Evolutionary conservation across 257 asterid genomes (phyloP).

Genomic region (Ocimum tenuiflorum): DNA sequence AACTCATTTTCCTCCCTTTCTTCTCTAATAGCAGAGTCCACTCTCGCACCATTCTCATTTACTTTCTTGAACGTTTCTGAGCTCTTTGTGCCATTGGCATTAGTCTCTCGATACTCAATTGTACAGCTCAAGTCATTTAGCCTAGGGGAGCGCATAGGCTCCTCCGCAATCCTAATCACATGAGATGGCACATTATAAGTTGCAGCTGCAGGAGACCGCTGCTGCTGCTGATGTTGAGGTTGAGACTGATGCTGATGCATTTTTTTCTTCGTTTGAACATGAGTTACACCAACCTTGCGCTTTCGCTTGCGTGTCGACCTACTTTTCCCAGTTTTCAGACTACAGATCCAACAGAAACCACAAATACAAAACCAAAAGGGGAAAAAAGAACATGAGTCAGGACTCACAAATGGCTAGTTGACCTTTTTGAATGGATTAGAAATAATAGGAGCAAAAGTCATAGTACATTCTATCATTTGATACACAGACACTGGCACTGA

Average conservation of each 20-base stretch:
- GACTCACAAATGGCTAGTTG: background rate
- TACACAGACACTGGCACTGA: constrained; percentile 5
- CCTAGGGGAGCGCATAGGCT: constrained; percentile 25
- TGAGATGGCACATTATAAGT: constrained; percentile 44
- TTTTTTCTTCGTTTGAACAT: constrained; percentile 56
- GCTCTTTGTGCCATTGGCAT: constrained; percentile 20
- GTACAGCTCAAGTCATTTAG: constrained; percentile 19
- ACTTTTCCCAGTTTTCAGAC: constrained; percentile 50
- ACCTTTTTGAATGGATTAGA: too few species aligned
- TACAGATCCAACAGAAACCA: constrained; percentile 27
- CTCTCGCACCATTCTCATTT: constrained; percentile 35
- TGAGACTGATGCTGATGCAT: constrained; percentile 20
- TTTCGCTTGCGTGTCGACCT: constrained; percentile 59
- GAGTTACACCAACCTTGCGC: constrained; percentile 48
- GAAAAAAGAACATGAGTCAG: constrained; percentile 13
- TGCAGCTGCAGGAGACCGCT: constrained; percentile 44
- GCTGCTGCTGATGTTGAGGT: constrained; percentile 28
- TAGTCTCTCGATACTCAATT: constrained; percentile 27
- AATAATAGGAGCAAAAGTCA: too few species aligned
- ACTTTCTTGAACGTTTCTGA: constrained; percentile 29
- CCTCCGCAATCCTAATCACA: constrained; percentile 32
- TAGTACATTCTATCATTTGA: constrained; percentile 7
- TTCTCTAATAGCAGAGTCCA: constrained; percentile 21
- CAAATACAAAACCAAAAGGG: constrained; percentile 4
- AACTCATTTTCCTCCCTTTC: constrained; percentile 40